Percentiles rank a stretch among this genome's conserved stretches.
Conservation (phyloP, 108 stramenopile species). For the Pinguiococcus pyrenoidosus region DNA sequence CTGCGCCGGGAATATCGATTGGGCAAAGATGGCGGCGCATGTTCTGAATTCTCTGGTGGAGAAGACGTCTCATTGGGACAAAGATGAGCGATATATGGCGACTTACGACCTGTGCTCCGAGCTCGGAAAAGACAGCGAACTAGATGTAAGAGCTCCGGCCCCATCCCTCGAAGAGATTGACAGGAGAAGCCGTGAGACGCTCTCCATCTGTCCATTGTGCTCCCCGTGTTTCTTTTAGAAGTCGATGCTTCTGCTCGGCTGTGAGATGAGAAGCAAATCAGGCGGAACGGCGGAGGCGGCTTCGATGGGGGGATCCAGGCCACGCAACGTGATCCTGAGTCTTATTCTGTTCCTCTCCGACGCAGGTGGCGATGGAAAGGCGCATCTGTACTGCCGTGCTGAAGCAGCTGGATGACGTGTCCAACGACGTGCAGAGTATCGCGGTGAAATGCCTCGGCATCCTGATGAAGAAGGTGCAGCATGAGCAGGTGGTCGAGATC, state of each 20-base stretch:
- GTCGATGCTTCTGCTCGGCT: neutral
- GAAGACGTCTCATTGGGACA: too few relatives aligned
- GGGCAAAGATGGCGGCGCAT: too few relatives aligned
- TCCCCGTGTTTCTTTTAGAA: neutral
- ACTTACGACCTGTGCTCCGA: conserved; percentile 84
- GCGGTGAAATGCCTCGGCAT: conserved; percentile 90
- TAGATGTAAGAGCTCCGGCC: conserved; percentile 13
- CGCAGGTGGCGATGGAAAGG: neutral
- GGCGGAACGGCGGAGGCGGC: too few relatives aligned
- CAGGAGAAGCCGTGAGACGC: neutral
- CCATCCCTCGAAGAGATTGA: neutral
- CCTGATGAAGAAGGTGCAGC: conserved; percentile 76
- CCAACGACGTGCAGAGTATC: conserved; percentile 89
- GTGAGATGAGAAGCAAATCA: neutral
- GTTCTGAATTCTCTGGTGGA: too few relatives aligned
- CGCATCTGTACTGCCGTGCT: conserved; percentile 74
- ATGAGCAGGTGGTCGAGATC: conserved; percentile 61
- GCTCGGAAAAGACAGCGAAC: conserved; percentile 42
- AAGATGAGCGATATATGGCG: conserved; percentile 98
- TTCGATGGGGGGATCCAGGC: too few relatives aligned
- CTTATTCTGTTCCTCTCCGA: neutral
- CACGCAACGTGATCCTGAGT: neutral
- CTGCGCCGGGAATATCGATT: too few relatives aligned
- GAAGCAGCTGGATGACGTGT: conserved; percentile 68
- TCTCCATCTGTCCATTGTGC: too few relatives aligned